Conservation (phyloP, 805 yeast species). For the Suhomyces prunicola region DNA sequence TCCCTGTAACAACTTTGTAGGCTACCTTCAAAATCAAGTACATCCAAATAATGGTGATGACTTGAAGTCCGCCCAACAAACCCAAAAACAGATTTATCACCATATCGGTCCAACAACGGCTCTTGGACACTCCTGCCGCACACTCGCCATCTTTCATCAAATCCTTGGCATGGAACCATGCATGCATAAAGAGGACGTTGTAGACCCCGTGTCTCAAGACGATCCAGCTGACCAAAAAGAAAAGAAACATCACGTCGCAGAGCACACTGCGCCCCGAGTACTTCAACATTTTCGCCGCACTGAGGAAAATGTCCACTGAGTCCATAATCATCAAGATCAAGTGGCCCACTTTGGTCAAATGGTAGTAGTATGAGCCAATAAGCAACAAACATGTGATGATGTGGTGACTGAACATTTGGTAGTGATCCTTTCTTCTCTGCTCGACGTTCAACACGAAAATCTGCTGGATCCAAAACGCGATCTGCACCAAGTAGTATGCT, state of each 20-base stretch:
- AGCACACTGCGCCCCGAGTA: slow-evolving; percentile 58
- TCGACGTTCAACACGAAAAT: slow-evolving; percentile 74
- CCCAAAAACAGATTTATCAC: slow-evolving; percentile 48
- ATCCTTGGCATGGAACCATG: slow-evolving; percentile 39
- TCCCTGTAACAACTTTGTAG: slow-evolving; percentile 64
- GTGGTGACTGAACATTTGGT: slow-evolving; percentile 87
- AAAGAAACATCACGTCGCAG: slow-evolving; percentile 68
- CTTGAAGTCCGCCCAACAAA: slow-evolving; percentile 64
- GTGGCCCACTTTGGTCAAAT: slow-evolving; percentile 76
- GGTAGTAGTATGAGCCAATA: slow-evolving; percentile 67
- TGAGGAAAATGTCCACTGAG: slow-evolving; percentile 67
- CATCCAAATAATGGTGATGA: slow-evolving; percentile 70
- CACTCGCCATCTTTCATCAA: slow-evolving; percentile 47
- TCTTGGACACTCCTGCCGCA: slow-evolving; percentile 25
- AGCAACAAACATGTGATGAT: slow-evolving; percentile 70
- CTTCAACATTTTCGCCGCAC: slow-evolving; percentile 73
- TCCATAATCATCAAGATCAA: slow-evolving; percentile 79
- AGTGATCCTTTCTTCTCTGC: slow-evolving; percentile 74
- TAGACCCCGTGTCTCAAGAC: slow-evolving; percentile 69
- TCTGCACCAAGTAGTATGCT: slow-evolving; percentile 65
- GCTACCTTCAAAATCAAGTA: slow-evolving; percentile 70
- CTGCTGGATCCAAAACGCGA: slow-evolving; percentile 82
- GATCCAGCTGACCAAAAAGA: slow-evolving; percentile 70
- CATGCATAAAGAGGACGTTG: slow-evolving; percentile 62
- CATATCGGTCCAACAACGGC: slow-evolving; percentile 50